Base-by-base conservation (phyloP, 805 yeast species). In the Torulaspora franciscae region DNA sequence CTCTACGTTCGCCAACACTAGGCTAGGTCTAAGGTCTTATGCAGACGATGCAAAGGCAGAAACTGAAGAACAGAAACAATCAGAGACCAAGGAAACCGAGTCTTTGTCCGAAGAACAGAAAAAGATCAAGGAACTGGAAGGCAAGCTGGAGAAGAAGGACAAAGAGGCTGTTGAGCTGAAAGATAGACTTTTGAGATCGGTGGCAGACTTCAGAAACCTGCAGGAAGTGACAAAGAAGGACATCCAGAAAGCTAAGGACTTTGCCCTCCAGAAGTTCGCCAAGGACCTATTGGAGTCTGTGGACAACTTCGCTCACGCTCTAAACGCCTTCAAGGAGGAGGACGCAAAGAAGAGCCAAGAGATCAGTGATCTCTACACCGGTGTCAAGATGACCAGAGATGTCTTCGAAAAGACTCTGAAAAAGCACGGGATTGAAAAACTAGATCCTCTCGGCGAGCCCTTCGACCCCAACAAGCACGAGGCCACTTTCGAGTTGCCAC, bases 401-500 rank as follows among this genome's bases (percentile, higher is more conserved):
- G 80, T 90, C 29, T 85, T 89, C 57, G 93, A 85, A 64, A 85
- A 83, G 74, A 89, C 96, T 28, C 75, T 89, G 58, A 69, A 68
- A 47, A 82, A 73, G 61, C 91, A 89, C 67, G 97, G 97, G 32
- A 73, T 89, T 52, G 74, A 68, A 52, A 87, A 86, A 70, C 74
- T 87, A 50, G 82, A 87, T 59, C 96, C 97, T 40, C 47, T 85
- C 29, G 95, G 91, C 51, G 87, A 88, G 68, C 73, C 70, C 54
- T 89, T 90, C 58, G 95, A 89, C 66, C 96, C 97, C 50, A 87
- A 90, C 69, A 74, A 73, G 57, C 97, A 89, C 66, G 97, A 89
- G 70, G 97, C 96, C 43, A 80, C 91, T 26, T 90, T 89, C 68
- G 93, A 89, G 72, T 70, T 85, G 43, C 84, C 91, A 27, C 86